phyloP scores from a whole-genome alignment of 805 yeast species.

The Saccharomycodes ludwigii region DNA sequence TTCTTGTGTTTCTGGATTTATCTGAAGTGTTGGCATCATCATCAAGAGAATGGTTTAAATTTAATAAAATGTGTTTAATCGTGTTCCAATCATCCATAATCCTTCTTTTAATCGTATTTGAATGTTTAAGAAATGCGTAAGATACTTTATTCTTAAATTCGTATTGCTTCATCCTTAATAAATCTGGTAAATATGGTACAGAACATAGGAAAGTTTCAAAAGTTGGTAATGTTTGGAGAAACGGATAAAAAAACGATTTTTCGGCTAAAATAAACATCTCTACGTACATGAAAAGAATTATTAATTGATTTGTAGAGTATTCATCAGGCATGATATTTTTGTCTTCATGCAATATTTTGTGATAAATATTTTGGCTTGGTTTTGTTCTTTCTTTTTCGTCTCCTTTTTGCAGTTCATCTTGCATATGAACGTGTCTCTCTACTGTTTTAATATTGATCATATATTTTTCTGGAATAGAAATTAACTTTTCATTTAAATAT shows the following conservation, averaged over 20 bases:
- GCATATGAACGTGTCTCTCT: background rate
- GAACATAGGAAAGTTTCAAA: slow-evolving; percentile 1
- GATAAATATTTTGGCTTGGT: background rate
- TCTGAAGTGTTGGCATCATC: background rate
- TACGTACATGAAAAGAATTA: slow-evolving; percentile 3
- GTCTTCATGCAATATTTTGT: slow-evolving; percentile 1
- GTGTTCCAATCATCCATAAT: no score
- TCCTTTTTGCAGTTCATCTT: background rate
- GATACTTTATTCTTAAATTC: no score
- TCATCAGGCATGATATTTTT: background rate
- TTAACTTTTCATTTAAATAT: slow-evolving; percentile 1
- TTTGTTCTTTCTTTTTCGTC: slow-evolving; percentile 1
- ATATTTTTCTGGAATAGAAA: slow-evolving; percentile 3
- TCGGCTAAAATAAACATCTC: slow-evolving; percentile 2
- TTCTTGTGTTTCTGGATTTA: slow-evolving; percentile 8
- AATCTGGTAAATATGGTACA: slow-evolving; percentile 1
- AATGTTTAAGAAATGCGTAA: no score
- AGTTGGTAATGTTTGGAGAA: slow-evolving; percentile 4
- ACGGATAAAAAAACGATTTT: slow-evolving; percentile 1
- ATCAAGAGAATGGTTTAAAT: slow-evolving; percentile 1
- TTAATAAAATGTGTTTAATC: background rate
- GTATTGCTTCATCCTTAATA: no score
- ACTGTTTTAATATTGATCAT: slow-evolving; percentile 3
- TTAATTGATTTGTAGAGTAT: slow-evolving; percentile 1
- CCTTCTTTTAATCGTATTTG: no score